Evolutionary conservation across 371 early-diverging fungal species (phyloP).

Genomic region (Mucor racemosus): DNA sequence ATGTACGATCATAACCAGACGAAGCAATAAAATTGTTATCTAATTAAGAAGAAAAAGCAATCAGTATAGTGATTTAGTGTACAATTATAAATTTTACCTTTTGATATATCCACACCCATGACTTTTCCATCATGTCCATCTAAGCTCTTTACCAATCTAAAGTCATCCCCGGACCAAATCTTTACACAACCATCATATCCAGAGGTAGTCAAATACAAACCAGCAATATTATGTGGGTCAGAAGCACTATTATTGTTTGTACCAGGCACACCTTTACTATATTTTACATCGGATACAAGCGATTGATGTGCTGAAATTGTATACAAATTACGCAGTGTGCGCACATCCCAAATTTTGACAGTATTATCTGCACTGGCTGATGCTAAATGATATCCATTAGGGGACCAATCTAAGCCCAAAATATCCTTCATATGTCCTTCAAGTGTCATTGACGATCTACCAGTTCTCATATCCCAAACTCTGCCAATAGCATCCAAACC

Average conservation of each 20-base stretch:
- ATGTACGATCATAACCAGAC: constrained; percentile 91
- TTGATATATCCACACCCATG: constrained; percentile 84
- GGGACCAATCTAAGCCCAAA: constrained; percentile 87
- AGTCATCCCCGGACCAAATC: constrained; percentile 93
- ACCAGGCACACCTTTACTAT: constrained; percentile 45
- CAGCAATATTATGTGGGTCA: constrained; percentile 44
- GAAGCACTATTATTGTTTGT: constrained; percentile 24
- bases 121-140: constrained; percentile 92
- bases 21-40: constrained; percentile 87
- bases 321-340: constrained; percentile 75
- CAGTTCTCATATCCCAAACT: constrained; percentile 95
- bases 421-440: constrained; percentile 94
- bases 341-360: constrained; percentile 91
- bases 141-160: constrained; percentile 84
- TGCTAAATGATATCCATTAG: constrained; percentile 86
- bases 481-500: constrained; percentile 91
- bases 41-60: constrained; percentile 12
- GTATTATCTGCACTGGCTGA: constrained; percentile 85
- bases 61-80: neutral
- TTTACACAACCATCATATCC: constrained; percentile 93
- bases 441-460: constrained; percentile 85
- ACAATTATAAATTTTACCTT: constrained; percentile 49
- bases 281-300: constrained; percentile 84
- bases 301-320: constrained; percentile 93
- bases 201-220: constrained; percentile 69